Evolutionary conservation across 345 rosid genomes (phyloP), one percentile per base, ranked within the genome.

Genomic region (Anacardium occidentale): DNA sequence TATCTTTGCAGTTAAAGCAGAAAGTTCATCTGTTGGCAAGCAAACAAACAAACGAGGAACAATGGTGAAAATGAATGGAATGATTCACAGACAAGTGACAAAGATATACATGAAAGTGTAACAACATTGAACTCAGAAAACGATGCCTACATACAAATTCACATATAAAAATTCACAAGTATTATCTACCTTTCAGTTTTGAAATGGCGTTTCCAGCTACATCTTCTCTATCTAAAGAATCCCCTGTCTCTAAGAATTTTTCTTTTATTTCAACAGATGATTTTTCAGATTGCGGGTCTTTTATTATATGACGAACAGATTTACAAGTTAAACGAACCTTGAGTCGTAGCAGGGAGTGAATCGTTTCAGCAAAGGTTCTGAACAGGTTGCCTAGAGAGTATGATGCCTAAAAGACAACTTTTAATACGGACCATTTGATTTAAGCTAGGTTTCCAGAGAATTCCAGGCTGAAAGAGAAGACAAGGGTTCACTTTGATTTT

Each of bases 291-390:
- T 86, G 75, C 32, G 74, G 70, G 15, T 69, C 82, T 68, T 80
- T 80, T 42, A 75, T 63, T 48, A 86, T 89, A 69, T 83, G 82
- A 71, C 87, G 82, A 48, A 89, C 93, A 20, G 94, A 82, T 70
- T 79, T 76, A 64, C 89, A 83, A 55, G 83, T 89, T 66, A 88
- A 61, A 78, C 68, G 83, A 62, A 87, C 74, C 81, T 89, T 88
- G 21, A 85, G 71, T 70, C 91, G 94, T 24, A 89, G 86, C 13
- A 91, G 80, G 48, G 94, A 86, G 74, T 89, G 87, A 59, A 91
- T 81, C 18, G 85, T 83, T 78, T 85, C 85, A 0, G 82, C 82
- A 2, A 89, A n/a, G 83, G 44, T 82, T 77, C 62, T 47, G 59
- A 55, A 76, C 75, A 40, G 91, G 76, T 66, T 80, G 82, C 50